Conservation (phyloP, 345 rosid genomes). For the Eucalyptus globulus region DNA sequence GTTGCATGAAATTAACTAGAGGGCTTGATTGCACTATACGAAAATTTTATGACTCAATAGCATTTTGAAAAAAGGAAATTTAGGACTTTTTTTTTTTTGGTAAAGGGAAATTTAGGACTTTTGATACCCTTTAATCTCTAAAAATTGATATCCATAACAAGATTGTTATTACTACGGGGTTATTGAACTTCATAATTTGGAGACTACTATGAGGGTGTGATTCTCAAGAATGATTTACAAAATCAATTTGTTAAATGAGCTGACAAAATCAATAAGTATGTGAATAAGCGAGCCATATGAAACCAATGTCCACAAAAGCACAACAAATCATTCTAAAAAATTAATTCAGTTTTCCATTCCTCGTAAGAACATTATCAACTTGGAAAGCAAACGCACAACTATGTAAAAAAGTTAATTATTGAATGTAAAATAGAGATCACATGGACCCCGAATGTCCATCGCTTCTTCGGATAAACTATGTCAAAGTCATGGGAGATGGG, state of each 20-base stretch:
- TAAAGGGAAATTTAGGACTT: too few relatives aligned
- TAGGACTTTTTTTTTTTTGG: too few relatives aligned
- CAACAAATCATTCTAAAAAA: not conserved
- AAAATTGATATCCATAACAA: not conserved
- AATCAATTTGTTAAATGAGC: not conserved
- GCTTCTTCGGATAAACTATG: not conserved
- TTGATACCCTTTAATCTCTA: not conserved
- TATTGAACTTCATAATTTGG: not conserved
- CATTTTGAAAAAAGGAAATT: too few relatives aligned
- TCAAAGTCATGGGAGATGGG: not conserved
- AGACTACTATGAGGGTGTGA: not conserved
- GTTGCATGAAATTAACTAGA: not conserved
- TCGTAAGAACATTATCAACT: not conserved
- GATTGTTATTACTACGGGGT: not conserved
- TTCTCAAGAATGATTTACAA: not conserved
- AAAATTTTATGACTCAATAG: not conserved
- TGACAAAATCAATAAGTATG: not conserved
- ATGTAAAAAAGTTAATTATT: not conserved
- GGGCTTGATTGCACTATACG: fast-evolving
- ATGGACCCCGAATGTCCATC: not conserved
- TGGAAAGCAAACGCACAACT: not conserved
- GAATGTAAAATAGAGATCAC: not conserved
- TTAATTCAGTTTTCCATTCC: not conserved
- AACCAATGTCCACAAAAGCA: not conserved
- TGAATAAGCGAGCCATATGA: not conserved